A percentile compares a stretch with the other conserved stretches of the same genome.
Evolutionary conservation across 2,329 filamentous ascomycete species (phyloP).

Genomic region (Fusarium abutilonis): DNA sequence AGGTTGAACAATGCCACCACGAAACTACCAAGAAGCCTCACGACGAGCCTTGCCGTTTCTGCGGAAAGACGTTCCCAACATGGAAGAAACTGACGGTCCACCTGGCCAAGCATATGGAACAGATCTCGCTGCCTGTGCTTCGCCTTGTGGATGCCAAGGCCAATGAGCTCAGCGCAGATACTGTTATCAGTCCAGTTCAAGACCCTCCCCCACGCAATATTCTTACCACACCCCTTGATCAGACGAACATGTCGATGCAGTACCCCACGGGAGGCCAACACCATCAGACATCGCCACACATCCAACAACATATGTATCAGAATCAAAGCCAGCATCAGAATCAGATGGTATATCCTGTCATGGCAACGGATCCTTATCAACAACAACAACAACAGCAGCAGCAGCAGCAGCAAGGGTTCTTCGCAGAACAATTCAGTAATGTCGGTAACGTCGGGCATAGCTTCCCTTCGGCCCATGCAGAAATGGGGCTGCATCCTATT

Average conservation of each 20-base stretch:
- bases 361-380: constrained; percentile 42
- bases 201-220: constrained; percentile 54
- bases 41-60: constrained; percentile 88
- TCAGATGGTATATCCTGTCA: constrained; percentile 43
- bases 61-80: constrained; percentile 78
- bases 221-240: constrained; percentile 43
- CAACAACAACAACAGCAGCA: constrained; percentile 6
- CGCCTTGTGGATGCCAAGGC: constrained; percentile 61
- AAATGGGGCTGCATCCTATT: constrained; percentile 43
- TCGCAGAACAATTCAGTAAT: constrained; percentile 43
- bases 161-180: constrained; percentile 66
- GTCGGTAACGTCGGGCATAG: constrained; percentile 44
- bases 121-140: constrained; percentile 84
- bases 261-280: constrained; percentile 37
- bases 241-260: constrained; percentile 34
- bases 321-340: constrained; percentile 27
- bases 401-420: constrained; percentile 38
- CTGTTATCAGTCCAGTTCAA: constrained; percentile 74
- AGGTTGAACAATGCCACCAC: constrained; percentile 80
- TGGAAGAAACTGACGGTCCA: constrained; percentile 98
- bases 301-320: constrained; percentile 38
- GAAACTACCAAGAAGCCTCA: constrained; percentile 73
- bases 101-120: constrained; percentile 92
- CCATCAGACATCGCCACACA: constrained; percentile 31
- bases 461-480: constrained; percentile 40